Conservation (phyloP, 805 yeast species). For the Kodamaea lidongshanica region DNA sequence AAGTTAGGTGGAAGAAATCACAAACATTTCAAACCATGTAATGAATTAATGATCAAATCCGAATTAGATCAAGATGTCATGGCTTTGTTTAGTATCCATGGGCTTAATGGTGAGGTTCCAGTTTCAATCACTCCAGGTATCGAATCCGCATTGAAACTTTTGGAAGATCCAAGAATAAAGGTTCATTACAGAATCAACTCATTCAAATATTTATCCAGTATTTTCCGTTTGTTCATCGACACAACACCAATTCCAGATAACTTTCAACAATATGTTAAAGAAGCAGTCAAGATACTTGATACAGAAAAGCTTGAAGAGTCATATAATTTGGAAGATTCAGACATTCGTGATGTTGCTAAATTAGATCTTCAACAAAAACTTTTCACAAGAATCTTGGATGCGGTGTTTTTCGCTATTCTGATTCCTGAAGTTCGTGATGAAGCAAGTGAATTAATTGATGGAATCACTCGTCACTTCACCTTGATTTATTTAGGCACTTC, state of each 20-base stretch:
- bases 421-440: slow-evolving; percentile 66
- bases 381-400: slow-evolving; percentile 56
- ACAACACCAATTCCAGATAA: slow-evolving; percentile 43
- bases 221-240: slow-evolving; percentile 64
- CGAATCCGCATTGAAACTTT: slow-evolving; percentile 64
- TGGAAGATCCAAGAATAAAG: slow-evolving; percentile 61
- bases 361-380: slow-evolving; percentile 60
- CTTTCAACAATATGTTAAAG: slow-evolving; percentile 38
- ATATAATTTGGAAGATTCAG: slow-evolving; percentile 34
- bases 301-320: slow-evolving; percentile 30
- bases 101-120: slow-evolving; percentile 52
- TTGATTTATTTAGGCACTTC: slow-evolving; percentile 72
- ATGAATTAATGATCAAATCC: slow-evolving; percentile 51
- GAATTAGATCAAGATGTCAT: slow-evolving; percentile 61
- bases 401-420: slow-evolving; percentile 70
- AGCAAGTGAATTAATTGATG: slow-evolving; percentile 54
- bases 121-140: slow-evolving; percentile 81
- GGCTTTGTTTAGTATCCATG: slow-evolving; percentile 66
- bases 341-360: slow-evolving; percentile 42
- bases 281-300: slow-evolving; percentile 43
- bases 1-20: slow-evolving; percentile 95
- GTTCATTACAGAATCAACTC: slow-evolving; percentile 72
- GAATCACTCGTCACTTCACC: slow-evolving; percentile 73
- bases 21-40: slow-evolving; percentile 71
- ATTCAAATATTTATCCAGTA: slow-evolving; percentile 60